These are phyloP conservation scores for Cornus controversa DNA, from an alignment of 148 eudicot species.

Conservation along the genomic window DNA sequence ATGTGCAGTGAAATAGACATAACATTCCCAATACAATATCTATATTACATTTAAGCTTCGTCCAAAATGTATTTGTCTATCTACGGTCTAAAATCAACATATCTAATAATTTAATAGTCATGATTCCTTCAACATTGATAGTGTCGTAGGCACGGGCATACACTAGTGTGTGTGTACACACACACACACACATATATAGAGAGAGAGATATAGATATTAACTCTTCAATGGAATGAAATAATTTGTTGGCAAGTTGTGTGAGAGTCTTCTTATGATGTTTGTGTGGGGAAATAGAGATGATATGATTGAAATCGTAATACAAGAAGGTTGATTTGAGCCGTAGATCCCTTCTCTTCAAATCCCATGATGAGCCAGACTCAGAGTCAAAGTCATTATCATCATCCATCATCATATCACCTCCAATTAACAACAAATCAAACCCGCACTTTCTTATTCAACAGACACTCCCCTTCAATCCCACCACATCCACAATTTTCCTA, in stretches of 20 bases:
- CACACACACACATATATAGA: no score
- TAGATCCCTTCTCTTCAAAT: slow-evolving; percentile 15
- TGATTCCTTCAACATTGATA: no score
- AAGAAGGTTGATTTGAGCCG: slow-evolving; percentile 16
- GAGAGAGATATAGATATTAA: slow-evolving; percentile 1
- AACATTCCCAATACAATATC: no score
- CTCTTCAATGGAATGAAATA: slow-evolving; percentile 22
- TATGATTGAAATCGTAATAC: slow-evolving; percentile 11
- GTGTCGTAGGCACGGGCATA: no score
- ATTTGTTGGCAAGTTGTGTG: slow-evolving; percentile 14
- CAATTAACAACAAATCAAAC: slow-evolving; percentile 10
- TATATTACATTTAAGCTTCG: no score
- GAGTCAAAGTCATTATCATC: slow-evolving; percentile 5
- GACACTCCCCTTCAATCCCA: slow-evolving; percentile 13
- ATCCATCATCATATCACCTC: not conserved
- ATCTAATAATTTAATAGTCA: no score
- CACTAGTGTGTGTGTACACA: no score
- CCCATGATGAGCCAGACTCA: not conserved
- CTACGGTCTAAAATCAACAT: no score
- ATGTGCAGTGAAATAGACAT: no score
- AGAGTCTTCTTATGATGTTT: slow-evolving; percentile 18
- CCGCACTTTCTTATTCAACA: slow-evolving; percentile 11
- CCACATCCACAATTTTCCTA: slow-evolving; percentile 15
- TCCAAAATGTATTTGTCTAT: no score
- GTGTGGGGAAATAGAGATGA: slow-evolving; percentile 13